phyloP scores from a whole-genome alignment of 345 rosid genomes.

The Salix udensis region DNA sequence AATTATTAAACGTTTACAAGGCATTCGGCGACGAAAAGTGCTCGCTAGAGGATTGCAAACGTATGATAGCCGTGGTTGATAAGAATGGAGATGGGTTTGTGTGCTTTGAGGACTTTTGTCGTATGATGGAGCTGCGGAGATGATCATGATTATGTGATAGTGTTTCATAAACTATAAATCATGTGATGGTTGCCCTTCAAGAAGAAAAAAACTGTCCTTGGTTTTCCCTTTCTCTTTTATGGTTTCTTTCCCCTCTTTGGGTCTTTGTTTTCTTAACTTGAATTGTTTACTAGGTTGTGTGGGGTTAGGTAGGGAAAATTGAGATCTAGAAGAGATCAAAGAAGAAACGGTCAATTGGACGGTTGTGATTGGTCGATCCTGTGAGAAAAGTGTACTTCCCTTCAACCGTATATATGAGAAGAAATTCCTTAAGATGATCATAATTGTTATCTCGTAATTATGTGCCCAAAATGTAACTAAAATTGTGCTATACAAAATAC shows the following conservation, averaged over 20 bases:
- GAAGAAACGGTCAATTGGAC: background rate
- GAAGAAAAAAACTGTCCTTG: background rate
- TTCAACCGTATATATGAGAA: background rate
- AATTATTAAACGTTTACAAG: slow-evolving; percentile 45
- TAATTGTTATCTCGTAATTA: too few species aligned
- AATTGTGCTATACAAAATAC: too few species aligned
- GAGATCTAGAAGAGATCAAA: background rate
- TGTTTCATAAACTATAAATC: background rate
- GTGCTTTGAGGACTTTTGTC: slow-evolving; percentile 76
- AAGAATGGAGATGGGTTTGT: slow-evolving; percentile 79
- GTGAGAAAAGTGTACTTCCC: background rate
- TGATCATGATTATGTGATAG: background rate
- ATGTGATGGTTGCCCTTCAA: background rate
- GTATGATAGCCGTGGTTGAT: slow-evolving; percentile 81
- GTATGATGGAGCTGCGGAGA: slow-evolving; percentile 60
- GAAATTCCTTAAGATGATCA: background rate
- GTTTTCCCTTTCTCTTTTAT: background rate
- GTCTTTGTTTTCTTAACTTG: background rate
- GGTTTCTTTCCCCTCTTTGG: background rate
- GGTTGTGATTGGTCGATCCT: background rate
- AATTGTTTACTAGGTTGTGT: background rate
- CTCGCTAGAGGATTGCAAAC: slow-evolving; percentile 86
- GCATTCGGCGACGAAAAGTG: slow-evolving; percentile 64
- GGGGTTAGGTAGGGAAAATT: background rate
- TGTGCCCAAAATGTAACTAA: too few species aligned